A percentile compares a stretch with the other conserved stretches of the same genome.
These are phyloP conservation scores for Sporothrix euskadiensis DNA, from an alignment of 2,329 filamentous ascomycete species.

Conservation along the genomic window DNA sequence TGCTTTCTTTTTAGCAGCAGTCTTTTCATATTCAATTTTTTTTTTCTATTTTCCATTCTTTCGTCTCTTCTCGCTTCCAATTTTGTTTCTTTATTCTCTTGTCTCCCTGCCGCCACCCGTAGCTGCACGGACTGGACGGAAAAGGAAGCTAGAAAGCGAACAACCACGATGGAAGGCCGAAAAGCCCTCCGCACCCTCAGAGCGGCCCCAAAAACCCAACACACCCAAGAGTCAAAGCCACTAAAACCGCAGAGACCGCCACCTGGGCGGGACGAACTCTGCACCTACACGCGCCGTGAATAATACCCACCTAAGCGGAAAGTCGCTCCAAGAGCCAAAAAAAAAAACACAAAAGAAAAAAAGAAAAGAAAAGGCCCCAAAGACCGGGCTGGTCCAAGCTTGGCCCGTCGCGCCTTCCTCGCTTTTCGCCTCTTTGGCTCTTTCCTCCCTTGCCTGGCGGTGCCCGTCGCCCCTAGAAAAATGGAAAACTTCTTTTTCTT, in stretches of 20 bases:
- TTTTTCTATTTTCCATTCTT: neutral
- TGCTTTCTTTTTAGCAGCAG: neutral
- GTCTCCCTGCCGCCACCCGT: neutral
- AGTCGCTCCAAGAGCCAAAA: neutral
- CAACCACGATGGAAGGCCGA: slow-evolving; percentile 11
- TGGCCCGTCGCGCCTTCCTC: neutral
- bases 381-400: neutral
- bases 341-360: too few relatives aligned
- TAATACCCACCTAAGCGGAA: slow-evolving; percentile 14
- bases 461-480: neutral
- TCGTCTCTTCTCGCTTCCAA: neutral
- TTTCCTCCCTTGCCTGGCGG: neutral
- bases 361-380: neutral
- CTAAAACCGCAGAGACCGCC: neutral
- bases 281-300: neutral
- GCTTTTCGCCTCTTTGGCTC: slow-evolving; percentile 6
- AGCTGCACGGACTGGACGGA: slow-evolving; percentile 11
- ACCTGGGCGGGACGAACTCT: slow-evolving; percentile 11
- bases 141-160: slow-evolving; percentile 23
- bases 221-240: slow-evolving; percentile 6
- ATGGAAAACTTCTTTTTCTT: neutral
- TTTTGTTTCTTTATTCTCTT: neutral
- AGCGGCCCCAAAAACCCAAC: neutral
- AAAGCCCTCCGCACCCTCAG: slow-evolving; percentile 1
- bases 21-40: neutral